Evolutionary conservation across 257 asterid species (phyloP).

Genomic region (Apocynum venetum): DNA sequence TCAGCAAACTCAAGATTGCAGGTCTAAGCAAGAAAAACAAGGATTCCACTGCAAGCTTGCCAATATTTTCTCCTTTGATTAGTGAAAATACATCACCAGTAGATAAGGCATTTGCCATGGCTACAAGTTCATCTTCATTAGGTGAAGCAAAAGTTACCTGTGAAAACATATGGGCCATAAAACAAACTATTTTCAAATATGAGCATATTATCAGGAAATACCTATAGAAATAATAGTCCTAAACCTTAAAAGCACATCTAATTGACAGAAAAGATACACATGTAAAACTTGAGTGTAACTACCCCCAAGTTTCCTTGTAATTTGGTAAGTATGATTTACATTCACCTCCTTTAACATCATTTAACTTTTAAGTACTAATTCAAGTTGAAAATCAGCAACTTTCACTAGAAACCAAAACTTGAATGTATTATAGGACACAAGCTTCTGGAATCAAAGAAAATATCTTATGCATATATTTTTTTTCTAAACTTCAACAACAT

Average conservation of each 20-base stretch:
- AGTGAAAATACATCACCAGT: slow-evolving; percentile 39
- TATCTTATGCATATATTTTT: not conserved
- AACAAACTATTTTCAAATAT: not conserved
- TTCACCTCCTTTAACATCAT: not conserved
- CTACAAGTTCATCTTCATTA: slow-evolving; percentile 85
- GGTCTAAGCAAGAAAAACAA: slow-evolving; percentile 72
- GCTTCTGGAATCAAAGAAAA: not conserved
- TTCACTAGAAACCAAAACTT: not conserved
- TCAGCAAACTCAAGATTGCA: slow-evolving; percentile 63
- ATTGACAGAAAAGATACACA: not conserved
- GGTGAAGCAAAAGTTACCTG: slow-evolving; percentile 87
- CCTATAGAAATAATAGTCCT: not conserved
- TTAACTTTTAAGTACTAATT: not conserved
- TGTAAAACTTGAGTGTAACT: not conserved
- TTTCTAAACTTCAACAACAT: not conserved
- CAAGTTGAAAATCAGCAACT: not conserved
- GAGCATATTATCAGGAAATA: not conserved
- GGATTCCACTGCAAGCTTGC: slow-evolving; percentile 30
- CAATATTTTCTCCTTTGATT: slow-evolving; percentile 28
- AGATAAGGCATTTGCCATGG: slow-evolving; percentile 87
- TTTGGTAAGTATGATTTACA: not conserved
- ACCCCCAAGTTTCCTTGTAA: not conserved
- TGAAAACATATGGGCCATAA: slow-evolving; percentile 16
- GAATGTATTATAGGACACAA: too few relatives aligned
- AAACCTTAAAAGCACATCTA: not conserved